These are phyloP conservation scores for Quercus agrifolia DNA, from an alignment of 306 rosid genomes.

Conservation along the genomic window DNA sequence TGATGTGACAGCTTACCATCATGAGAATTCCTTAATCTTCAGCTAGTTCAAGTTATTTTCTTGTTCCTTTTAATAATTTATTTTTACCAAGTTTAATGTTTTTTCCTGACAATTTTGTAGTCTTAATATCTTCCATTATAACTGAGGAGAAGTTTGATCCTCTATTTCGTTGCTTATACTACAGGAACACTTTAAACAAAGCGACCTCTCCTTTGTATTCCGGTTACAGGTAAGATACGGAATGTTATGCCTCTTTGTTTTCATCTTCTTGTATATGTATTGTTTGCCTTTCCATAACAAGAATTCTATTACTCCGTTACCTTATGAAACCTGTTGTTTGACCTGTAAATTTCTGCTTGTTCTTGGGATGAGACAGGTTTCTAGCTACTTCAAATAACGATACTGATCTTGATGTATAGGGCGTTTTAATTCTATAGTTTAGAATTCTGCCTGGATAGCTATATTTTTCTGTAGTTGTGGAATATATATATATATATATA, in stretches of 20 bases:
- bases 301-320: background rate
- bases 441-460: background rate
- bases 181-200: conserved; percentile 91
- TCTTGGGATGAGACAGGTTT: background rate
- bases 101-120: background rate
- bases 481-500: background rate
- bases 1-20: background rate
- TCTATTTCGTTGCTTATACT: conserved; percentile 3
- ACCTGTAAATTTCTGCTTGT: background rate
- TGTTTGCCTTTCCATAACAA: background rate
- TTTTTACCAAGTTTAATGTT: background rate
- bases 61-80: background rate
- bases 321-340: background rate
- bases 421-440: background rate
- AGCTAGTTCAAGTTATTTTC: background rate
- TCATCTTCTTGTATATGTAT: conserved; percentile 3
- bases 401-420: background rate
- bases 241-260: conserved; percentile 8
- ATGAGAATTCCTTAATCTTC: background rate
- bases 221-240: conserved; percentile 79
- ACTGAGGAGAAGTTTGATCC: background rate
- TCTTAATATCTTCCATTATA: background rate
- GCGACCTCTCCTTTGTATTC: conserved; percentile 91
- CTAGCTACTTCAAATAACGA: background rate
- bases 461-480: background rate